A percentile compares a stretch with the other conserved stretches of the same genome.
These are phyloP conservation scores for Cymbidium sinense DNA, from an alignment of 106 monocot genomes.

Conservation along the genomic window DNA sequence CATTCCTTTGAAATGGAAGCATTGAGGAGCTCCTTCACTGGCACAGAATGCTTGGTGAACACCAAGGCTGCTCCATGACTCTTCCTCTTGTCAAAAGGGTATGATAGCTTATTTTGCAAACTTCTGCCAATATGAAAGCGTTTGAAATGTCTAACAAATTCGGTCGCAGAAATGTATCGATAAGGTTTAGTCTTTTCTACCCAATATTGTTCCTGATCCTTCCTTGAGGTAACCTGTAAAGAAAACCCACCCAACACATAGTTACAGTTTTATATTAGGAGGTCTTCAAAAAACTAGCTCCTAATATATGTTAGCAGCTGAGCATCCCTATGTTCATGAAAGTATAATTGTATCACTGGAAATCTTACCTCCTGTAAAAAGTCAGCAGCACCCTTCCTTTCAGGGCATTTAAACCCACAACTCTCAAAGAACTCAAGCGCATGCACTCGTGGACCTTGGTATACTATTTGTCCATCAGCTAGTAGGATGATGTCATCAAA, in stretches of 20 bases:
- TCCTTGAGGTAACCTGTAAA: slow-evolving; percentile 65
- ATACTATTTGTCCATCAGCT: slow-evolving; percentile 21
- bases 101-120: slow-evolving; percentile 43
- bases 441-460: slow-evolving; percentile 51
- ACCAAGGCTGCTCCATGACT: slow-evolving; percentile 56
- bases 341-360: background rate
- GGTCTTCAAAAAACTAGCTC: no score
- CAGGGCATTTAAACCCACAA: slow-evolving; percentile 82
- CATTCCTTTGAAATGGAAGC: slow-evolving; percentile 66
- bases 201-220: slow-evolving; percentile 93
- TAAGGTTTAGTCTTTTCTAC: slow-evolving; percentile 45
- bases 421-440: slow-evolving; percentile 61
- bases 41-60: slow-evolving; percentile 39
- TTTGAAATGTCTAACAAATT: slow-evolving; percentile 44
- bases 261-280: background rate
- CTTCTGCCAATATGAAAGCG: slow-evolving; percentile 40
- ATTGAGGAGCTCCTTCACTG: slow-evolving; percentile 51
- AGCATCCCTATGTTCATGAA: no score
- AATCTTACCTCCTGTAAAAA: slow-evolving; percentile 82
- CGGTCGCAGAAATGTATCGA: slow-evolving; percentile 52
- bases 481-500: slow-evolving; percentile 25
- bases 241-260: background rate
- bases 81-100: slow-evolving; percentile 43
- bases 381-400: slow-evolving; percentile 81
- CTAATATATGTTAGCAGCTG: no score